These are phyloP conservation scores for Prunus dulcis DNA, from an alignment of 306 rosid genomes.

Conservation along the genomic window DNA sequence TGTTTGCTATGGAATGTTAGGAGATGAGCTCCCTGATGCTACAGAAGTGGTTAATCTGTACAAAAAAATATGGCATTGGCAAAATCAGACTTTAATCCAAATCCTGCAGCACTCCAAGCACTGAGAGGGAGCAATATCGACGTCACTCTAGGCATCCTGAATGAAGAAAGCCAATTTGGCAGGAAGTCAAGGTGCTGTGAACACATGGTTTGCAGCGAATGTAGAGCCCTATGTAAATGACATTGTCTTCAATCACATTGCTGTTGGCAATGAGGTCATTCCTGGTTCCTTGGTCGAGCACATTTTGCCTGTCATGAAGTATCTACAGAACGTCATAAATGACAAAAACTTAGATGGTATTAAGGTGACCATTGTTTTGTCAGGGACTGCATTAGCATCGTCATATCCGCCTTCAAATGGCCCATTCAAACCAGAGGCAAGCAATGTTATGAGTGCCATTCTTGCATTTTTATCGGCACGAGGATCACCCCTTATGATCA, in stretches of 20 bases:
- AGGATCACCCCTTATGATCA: conserved; percentile 32
- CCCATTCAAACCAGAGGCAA: not conserved
- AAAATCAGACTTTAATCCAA: conserved; percentile 27
- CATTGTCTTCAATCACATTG: conserved; percentile 13
- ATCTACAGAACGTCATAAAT: conserved; percentile 11
- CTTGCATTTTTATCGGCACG: conserved; percentile 6
- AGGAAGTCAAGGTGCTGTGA: not conserved
- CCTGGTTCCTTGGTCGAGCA: conserved; percentile 1
- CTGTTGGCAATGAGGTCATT: conserved; percentile 30
- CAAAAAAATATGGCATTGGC: conserved; percentile 1
- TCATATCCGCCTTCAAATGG: conserved; percentile 31
- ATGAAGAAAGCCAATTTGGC: conserved; percentile 20
- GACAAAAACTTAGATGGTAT: not conserved
- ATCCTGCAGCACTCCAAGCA: conserved; percentile 14
- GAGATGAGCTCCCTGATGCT: conserved; percentile 24
- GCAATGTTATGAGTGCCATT: conserved; percentile 3
- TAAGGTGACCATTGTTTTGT: conserved; percentile 32
- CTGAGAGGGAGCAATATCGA: conserved; percentile 12
- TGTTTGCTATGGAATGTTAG: conserved; percentile 15
- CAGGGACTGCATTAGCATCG: not conserved
- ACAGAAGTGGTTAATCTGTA: conserved; percentile 21
- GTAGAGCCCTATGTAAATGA: conserved; percentile 18
- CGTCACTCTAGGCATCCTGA: conserved; percentile 5
- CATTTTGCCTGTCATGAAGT: conserved; percentile 22
- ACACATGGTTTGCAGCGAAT: conserved; percentile 23